These are phyloP conservation scores for Phaseolus lunatus DNA, from an alignment of 306 rosid species.

Conservation along the genomic window DNA sequence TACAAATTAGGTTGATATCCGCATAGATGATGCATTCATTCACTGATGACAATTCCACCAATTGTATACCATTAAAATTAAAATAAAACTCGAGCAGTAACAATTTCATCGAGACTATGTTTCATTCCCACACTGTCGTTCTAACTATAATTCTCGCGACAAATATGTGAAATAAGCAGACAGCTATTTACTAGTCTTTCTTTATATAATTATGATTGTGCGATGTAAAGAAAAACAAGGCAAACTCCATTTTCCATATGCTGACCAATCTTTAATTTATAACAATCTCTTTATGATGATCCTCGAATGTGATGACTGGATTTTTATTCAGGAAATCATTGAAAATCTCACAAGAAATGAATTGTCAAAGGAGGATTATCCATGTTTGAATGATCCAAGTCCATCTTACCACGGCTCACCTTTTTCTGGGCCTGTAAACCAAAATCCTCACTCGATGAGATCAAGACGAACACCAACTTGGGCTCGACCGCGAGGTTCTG, in stretches of 20 bases:
- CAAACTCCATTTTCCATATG: conserved; percentile 8
- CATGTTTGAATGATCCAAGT: conserved; percentile 93
- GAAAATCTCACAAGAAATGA: conserved; percentile 83
- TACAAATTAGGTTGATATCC: conserved; percentile 37
- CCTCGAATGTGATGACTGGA: conserved; percentile 32
- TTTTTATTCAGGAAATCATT: conserved; percentile 75
- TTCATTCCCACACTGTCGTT: not conserved
- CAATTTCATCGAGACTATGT: too few species aligned
- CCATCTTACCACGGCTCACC: conserved; percentile 72
- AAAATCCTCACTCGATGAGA: conserved; percentile 83
- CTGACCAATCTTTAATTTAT: not conserved
- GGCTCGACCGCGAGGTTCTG: conserved; percentile 92
- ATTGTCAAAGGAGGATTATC: conserved; percentile 88
- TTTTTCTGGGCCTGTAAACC: conserved; percentile 53
- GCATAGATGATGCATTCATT: conserved; percentile 11
- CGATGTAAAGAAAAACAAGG: not conserved
- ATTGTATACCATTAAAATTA: conserved; percentile 24
- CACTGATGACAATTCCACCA: conserved; percentile 17
- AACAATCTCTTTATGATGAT: not conserved
- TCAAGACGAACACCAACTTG: conserved; percentile 87
- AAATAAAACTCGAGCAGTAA: not conserved
- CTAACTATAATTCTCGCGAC: conserved; percentile 1
- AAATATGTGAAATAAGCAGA: conserved; percentile 22
- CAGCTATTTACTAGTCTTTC: conserved; percentile 16
- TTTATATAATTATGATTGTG: not conserved